Evolutionary conservation across 2,329 filamentous ascomycete genomes (phyloP), one percentile per base, ranked within the genome.

Genomic region (Cercospora sp.): DNA sequence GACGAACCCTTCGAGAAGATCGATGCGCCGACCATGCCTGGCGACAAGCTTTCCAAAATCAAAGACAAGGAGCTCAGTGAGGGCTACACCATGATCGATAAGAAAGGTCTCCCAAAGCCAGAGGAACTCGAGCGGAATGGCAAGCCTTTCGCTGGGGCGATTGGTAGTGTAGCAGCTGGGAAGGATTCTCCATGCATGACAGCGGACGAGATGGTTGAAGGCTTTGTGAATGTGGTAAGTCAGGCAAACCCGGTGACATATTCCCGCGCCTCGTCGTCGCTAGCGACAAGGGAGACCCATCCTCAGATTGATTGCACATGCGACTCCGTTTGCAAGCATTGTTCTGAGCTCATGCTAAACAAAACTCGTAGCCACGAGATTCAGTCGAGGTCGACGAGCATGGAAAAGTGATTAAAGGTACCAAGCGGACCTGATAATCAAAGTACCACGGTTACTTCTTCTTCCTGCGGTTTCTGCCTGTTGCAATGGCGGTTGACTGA

Each of bases 191-290:
- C 12, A 9, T 6, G 20, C 16, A 45, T 12, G n/a, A 5, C 23
- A 10, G 59, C 16, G 8, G 59, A 61, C 18, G 36, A 26, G 36
- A 45, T 48, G 36, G 20, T n/a, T 23, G 33, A 61, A 42, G 33
- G 36, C 13, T 61, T 61, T 26, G 59, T 61, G 33, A 28, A 61
- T 23, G 18, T 61, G 33, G 59, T 26, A 28, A 61, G 36, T 16
- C 20, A 10, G 8, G 12, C 31, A 18, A 36, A 7, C 10, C 13
- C 2, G 12, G 16, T 8, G 12, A 45, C 23, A 58, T 18, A 12
- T 10, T 31, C 6, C 1, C 3, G 8, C 13, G 18, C 23, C 7
- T 30, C 23, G n/a, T 31, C n/a, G 2, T 58, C 7, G 2, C 20
- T 7, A 13, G 20, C 6, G 18, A 13, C 5, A 0, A 23, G 20